These are phyloP conservation scores for Kodamaea leandrae DNA, from an alignment of 805 yeast genomes.

Conservation along the genomic window DNA sequence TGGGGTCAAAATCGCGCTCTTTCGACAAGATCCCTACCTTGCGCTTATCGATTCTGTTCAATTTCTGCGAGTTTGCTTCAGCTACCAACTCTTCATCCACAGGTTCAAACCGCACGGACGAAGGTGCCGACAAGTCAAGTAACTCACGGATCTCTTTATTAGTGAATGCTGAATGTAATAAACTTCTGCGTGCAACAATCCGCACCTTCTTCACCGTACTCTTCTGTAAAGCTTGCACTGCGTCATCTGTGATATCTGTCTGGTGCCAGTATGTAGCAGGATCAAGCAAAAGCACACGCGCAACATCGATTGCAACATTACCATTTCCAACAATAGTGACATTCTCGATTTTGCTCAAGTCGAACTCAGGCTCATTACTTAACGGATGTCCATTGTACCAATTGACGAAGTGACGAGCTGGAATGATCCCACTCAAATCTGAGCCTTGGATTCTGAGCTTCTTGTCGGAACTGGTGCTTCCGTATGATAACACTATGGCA, in stretches of 20 bases:
- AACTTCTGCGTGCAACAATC: conserved; percentile 83
- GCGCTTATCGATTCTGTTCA: conserved; percentile 59
- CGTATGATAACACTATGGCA: conserved; percentile 78
- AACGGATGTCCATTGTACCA: conserved; percentile 95
- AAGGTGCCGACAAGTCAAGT: conserved; percentile 53
- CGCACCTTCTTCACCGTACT: conserved; percentile 62
- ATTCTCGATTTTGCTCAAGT: conserved; percentile 51
- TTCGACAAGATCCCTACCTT: conserved; percentile 52
- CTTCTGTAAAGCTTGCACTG: conserved; percentile 49
- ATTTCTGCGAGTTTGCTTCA: conserved; percentile 30
- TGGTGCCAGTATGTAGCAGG: conserved; percentile 53
- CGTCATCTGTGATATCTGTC: conserved; percentile 72
- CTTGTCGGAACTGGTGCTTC: conserved; percentile 61
- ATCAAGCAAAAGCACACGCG: conserved; percentile 67
- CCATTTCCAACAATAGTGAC: conserved; percentile 95
- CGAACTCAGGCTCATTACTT: conserved; percentile 1
- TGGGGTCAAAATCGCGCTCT: not conserved
- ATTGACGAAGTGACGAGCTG: conserved; percentile 84
- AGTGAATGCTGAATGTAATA: conserved; percentile 82
- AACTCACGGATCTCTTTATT: conserved; percentile 89
- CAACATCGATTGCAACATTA: conserved; percentile 90
- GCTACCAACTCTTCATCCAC: conserved; percentile 32
- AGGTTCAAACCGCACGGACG: conserved; percentile 42
- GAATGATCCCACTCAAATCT: conserved; percentile 60
- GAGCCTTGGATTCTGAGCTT: conserved; percentile 60